Conservation (phyloP, 2,329 filamentous ascomycete species). For the Raffaelea albimanens region DNA sequence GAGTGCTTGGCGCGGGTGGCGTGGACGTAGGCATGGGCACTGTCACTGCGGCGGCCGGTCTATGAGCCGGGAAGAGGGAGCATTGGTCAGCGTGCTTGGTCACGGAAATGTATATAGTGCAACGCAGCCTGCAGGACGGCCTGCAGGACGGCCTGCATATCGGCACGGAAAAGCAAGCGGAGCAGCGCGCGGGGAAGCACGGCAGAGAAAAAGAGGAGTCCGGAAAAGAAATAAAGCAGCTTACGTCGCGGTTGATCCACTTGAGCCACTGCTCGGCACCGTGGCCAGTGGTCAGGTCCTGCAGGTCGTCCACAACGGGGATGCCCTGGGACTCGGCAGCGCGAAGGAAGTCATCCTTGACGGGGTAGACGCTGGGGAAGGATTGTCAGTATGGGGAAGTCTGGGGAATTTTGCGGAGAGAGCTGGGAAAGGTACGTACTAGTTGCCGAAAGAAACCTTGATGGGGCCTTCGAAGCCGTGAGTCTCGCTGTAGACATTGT, state of each 20-base stretch:
- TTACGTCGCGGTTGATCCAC: slow-evolving; percentile 55
- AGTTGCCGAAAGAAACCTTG: slow-evolving; percentile 74
- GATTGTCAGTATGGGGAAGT: background rate
- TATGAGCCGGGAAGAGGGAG: slow-evolving; percentile 16
- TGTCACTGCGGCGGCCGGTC: slow-evolving; percentile 65
- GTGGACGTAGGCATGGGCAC: slow-evolving; percentile 70
- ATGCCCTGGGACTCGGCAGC: slow-evolving; percentile 66
- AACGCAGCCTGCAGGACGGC: no score
- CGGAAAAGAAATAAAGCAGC: slow-evolving; percentile 9
- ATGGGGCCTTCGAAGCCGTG: slow-evolving; percentile 75
- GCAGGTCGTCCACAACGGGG: slow-evolving; percentile 64
- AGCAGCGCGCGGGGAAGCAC: no score
- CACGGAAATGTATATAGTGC: no score
- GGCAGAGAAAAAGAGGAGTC: background rate
- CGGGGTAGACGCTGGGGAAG: slow-evolving; percentile 52
- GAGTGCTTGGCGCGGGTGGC: slow-evolving; percentile 60
- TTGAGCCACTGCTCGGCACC: slow-evolving; percentile 79
- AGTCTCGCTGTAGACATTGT: slow-evolving; percentile 33
- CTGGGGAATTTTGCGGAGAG: background rate
- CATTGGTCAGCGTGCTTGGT: no score
- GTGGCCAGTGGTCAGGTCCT: slow-evolving; percentile 59
- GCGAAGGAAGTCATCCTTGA: slow-evolving; percentile 72
- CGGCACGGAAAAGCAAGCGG: no score
- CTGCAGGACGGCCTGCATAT: no score
- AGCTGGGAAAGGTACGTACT: slow-evolving; percentile 25